Base-by-base conservation (phyloP, 768 basidiomycete genomes). In the Myochromella boudieri region DNA sequence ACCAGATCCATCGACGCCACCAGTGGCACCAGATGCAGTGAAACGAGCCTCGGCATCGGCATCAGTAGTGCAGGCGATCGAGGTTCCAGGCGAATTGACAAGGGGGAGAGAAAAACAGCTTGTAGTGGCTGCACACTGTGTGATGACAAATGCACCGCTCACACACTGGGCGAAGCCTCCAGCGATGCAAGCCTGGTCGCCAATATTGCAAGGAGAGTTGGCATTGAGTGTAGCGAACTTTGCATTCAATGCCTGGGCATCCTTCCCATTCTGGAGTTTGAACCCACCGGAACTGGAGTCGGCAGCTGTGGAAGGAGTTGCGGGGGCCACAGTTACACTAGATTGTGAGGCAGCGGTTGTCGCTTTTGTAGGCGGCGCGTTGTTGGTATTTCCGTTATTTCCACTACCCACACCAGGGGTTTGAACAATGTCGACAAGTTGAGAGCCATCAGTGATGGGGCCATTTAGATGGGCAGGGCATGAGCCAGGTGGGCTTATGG, bases 131-230 rank as follows among this genome's bases (percentile, higher is more conserved):
- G 55, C 61, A 44, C 70, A 72, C 12, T 56, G 39, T 4, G 60
- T 64, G 20, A 55, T 49, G 18, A 57, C 61, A 50, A 68, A 72
- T 36, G 58, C 55, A 29, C 77, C 78, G 25, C 56, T 59, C 17
- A 72, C 76, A 51, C 81, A 82, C 50, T 76, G 75, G 3, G 78
- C 78, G 31, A 82, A 74, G 6, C 62, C 48, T 25, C 56, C 56
- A 42, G 61, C 53, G 14, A 80, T 52, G 52, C 80, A 82, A 1
- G 76, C 78, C 18, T 67, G 53, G 20, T 70, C 62, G n/a, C 75
- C 72, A 37, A 51, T 56, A 2, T 60, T 64, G 60, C 77, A 80
- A 8, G 63, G n/a, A 18, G 75, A 69, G 44, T 36, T 37, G 3
- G 66, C 51, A 11, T 62, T 69, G 24, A 78, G 62, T 3, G 60